phyloP scores from a whole-genome alignment of 2,329 filamentous ascomycete species.

The Fonsecaea nubica region DNA sequence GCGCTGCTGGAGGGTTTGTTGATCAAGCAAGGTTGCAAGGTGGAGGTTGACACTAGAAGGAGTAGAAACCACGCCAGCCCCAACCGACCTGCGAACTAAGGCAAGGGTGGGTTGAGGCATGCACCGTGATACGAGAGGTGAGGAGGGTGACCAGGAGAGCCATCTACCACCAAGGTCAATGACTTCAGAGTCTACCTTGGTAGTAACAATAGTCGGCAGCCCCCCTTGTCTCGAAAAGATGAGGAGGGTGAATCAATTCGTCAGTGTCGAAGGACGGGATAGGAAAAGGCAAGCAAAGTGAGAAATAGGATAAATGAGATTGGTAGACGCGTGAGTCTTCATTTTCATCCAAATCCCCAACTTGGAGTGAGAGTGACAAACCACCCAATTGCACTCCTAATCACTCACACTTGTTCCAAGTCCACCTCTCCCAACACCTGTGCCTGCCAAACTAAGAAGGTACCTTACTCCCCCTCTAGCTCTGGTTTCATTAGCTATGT shows the following conservation, averaged over 20 bases:
- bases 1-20: background rate
- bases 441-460: background rate
- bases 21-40: conserved; percentile 1
- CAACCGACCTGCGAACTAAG: conserved; percentile 17
- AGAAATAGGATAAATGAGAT: background rate
- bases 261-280: background rate
- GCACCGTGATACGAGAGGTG: conserved; percentile 21
- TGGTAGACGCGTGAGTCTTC: background rate
- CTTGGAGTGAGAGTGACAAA: background rate
- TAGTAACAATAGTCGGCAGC: background rate
- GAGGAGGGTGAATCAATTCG: background rate
- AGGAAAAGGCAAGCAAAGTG: background rate
- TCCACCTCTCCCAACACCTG: background rate
- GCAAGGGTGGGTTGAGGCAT: conserved; percentile 8
- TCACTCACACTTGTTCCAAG: background rate
- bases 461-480: background rate
- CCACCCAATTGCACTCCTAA: background rate
- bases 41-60: conserved; percentile 1
- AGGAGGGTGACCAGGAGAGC: conserved; percentile 1
- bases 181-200: background rate
- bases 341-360: background rate
- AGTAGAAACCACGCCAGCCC: conserved; percentile 4
- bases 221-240: background rate
- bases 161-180: background rate
- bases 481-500: background rate